These are phyloP conservation scores for Fraxinus baroniana DNA, from an alignment of 305 asterid genomes.

Conservation along the genomic window DNA sequence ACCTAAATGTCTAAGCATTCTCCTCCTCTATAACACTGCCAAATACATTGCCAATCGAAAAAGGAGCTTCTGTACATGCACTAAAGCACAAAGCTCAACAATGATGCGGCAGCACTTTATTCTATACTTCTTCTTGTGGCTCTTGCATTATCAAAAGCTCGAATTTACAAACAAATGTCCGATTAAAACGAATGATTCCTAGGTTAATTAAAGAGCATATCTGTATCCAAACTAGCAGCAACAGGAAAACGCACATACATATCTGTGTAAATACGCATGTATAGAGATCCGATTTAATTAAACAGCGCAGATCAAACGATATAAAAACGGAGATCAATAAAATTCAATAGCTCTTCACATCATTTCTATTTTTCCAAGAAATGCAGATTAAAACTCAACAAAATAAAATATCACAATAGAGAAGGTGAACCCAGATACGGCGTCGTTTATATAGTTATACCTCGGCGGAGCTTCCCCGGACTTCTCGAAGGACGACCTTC, in stretches of 20 bases:
- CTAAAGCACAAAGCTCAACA: conserved; percentile 25
- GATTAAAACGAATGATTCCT: background rate
- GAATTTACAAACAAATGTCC: background rate
- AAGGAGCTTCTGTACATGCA: background rate
- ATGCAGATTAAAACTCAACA: background rate
- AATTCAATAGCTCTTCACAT: conserved; percentile 16
- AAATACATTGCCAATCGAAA: conserved; percentile 10
- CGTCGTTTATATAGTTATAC: conserved; percentile 28
- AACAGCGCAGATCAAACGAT: conserved; percentile 30
- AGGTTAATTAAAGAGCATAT: background rate
- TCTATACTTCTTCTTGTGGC: background rate
- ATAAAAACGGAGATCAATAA: conserved; percentile 33
- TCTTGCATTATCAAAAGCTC: background rate
- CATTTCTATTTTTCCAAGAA: background rate
- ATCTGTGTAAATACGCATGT: background rate
- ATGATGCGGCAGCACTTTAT: background rate
- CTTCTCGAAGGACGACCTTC: conserved; percentile 75
- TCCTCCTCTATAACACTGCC: conserved; percentile 21
- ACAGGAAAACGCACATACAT: background rate
- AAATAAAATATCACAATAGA: background rate
- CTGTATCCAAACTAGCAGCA: background rate
- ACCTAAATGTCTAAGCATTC: background rate
- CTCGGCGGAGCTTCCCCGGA: conserved; percentile 94
- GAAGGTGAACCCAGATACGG: conserved; percentile 14
- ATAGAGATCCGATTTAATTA: conserved; percentile 7